Base-by-base conservation (phyloP, 768 basidiomycete genomes). In the Pleurotus pulmonarius region DNA sequence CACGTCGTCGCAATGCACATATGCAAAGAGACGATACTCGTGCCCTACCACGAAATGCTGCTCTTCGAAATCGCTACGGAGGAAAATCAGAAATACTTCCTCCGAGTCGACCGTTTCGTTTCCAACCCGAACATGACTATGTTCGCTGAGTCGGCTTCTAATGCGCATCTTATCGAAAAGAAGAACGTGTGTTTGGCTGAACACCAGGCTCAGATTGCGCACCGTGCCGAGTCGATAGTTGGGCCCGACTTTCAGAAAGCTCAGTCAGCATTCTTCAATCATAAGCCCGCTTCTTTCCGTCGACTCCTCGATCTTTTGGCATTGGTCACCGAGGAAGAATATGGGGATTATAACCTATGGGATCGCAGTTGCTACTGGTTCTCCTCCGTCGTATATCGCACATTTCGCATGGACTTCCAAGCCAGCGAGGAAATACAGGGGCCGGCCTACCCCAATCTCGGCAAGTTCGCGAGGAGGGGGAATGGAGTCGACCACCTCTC, bases 31-130 rank as follows among this genome's bases (percentile, higher is more conserved):
- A 53, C 51, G 15, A 24, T 53, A 5, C n/a, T 29, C 8, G 22
- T 39, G 15, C 51, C 51, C n/a, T 53, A 53, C 22, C 51, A 53
- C 51, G 51, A 53, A 53, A 53, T 53, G 51, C 51, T 53, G 15
- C 37, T 53, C 39, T 53, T 53, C 51, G 51, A 53, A 38, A 38
- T 53, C 51, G 24, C 24, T 22, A 38, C 39, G 5, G 18, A 53
- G 51, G 25, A 18, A 13, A 41, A 24, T 15, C 16, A 40, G 22
- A 53, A 53, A 25, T 53, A 53, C 24, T 41, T 37, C 24, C 51
- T 53, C 9, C 51, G 51, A 40, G 51, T 53, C 12, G 51, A 53
- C 26, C 51, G 51, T 25, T 53, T 40, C 51, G 51, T 53, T 18
- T 15, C 13, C 0, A 53, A 53, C 24, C 51, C 51, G 15, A 53